phyloP scores from a whole-genome alignment of 225 moss, liverwort and hornwort species.

The Polytrichum formosum region DNA sequence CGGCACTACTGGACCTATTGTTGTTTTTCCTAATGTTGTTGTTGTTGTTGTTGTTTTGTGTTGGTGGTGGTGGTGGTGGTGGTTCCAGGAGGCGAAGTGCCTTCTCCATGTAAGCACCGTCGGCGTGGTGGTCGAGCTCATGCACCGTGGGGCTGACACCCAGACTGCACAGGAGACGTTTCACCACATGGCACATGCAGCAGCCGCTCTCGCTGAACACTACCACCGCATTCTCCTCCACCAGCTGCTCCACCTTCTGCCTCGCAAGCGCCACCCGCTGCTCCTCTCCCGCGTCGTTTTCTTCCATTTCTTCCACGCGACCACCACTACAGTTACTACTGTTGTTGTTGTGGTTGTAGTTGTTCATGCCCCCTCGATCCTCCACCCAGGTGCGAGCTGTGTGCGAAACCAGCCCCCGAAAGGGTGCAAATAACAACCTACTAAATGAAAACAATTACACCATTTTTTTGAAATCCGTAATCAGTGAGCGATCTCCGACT shows the following conservation, averaged over 20 bases:
- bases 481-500: too few species aligned
- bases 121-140: constrained; percentile 72
- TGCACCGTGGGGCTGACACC: constrained; percentile 84
- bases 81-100: constrained; percentile 53
- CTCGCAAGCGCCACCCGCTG: constrained; percentile 34
- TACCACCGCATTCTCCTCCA: constrained; percentile 81
- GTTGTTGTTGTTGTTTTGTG: constrained; percentile 12
- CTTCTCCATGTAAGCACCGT: constrained; percentile 64
- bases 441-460: too few species aligned
- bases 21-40: not conserved
- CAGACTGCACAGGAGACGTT: constrained; percentile 76
- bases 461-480: too few species aligned
- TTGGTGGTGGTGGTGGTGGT: too few species aligned
- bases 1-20: constrained; percentile 15
- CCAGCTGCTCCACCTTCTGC: constrained; percentile 70
- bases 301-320: too few species aligned
- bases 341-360: too few species aligned
- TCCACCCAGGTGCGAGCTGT: too few species aligned
- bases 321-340: too few species aligned
- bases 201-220: constrained; percentile 81
- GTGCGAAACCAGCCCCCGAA: too few species aligned
- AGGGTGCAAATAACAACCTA: too few species aligned
- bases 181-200: constrained; percentile 91
- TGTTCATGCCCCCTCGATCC: too few species aligned
- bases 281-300: constrained; percentile 6